A percentile compares a stretch with the other conserved stretches of the same genome.
phyloP scores from a whole-genome alignment of 345 rosid species.

The Triadica sebifera region DNA sequence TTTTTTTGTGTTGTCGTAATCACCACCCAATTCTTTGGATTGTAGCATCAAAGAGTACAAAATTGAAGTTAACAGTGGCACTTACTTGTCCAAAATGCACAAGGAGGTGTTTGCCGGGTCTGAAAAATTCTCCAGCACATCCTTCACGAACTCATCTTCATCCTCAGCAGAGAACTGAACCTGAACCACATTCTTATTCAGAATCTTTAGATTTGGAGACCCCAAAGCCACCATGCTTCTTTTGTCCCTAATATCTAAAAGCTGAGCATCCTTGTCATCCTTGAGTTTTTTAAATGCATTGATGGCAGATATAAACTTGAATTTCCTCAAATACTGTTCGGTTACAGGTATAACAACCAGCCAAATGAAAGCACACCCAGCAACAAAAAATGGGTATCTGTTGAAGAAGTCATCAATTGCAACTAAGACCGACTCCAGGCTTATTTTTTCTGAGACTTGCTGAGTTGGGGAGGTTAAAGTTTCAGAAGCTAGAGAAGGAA shows the following conservation, averaged over 20 bases:
- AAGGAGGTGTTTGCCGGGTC: constrained; percentile 58
- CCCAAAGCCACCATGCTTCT: constrained; percentile 51
- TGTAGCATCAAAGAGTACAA: not conserved
- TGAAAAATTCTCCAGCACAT: constrained; percentile 48
- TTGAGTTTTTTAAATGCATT: constrained; percentile 69
- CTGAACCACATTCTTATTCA: constrained; percentile 54
- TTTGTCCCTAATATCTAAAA: constrained; percentile 74
- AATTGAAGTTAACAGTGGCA: constrained; percentile 3
- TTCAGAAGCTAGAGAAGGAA: constrained; percentile 63
- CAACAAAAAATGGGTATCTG: constrained; percentile 84
- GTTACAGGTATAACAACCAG: constrained; percentile 61
- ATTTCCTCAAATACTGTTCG: constrained; percentile 59
- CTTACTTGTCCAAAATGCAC: constrained; percentile 81
- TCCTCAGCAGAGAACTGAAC: constrained; percentile 48
- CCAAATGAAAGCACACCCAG: constrained; percentile 76
- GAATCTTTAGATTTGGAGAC: constrained; percentile 61
- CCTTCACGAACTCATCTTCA: constrained; percentile 56
- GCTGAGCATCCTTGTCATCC: constrained; percentile 58
- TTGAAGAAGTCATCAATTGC: constrained; percentile 71
- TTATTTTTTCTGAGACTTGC: constrained; percentile 47
- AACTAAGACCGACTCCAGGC: constrained; percentile 58
- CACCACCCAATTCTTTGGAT: not conserved
- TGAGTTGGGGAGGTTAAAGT: constrained; percentile 31
- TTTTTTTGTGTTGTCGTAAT: no score
- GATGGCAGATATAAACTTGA: constrained; percentile 57